Base-by-base conservation (phyloP, 495 filamentous ascomycete species). In the Penicillium fimorum region DNA sequence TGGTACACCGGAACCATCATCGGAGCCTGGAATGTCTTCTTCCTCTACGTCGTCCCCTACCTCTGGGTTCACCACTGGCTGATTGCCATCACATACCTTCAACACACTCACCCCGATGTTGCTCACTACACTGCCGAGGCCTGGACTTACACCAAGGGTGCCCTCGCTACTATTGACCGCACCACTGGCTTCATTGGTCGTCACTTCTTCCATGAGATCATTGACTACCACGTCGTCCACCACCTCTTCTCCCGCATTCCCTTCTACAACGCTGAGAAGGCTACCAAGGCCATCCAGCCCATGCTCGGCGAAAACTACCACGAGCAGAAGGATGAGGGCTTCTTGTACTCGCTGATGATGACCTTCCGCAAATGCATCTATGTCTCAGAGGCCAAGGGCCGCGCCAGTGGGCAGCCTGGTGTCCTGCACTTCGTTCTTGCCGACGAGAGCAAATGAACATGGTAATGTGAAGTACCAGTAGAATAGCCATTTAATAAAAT, bases 191-290 rank as follows among this genome's bases (percentile, higher is more conserved):
- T 92, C 77, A 87, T 92, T 68, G 90, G 90, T 37, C 88, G 88
- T 56, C 82, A 86, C 59, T 79, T 95, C 60, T 81, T 95, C 73
- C 90, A 95, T 76, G 89, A 90, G 63, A 93, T 93, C 70, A 87
- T 92, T 71, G 90, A 95, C 73, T 91, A 88, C 38, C 90, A 94
- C 76, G 90, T 95, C 41, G 82, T 92, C 40, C 90, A 95, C 76
- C 90, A 94, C 78, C 89, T 90, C 67, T 83, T 93, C 60, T 83
- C 80, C 69, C 84, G 81, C 61, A 95, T 94, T 53, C 90, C 90
- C 49, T 93, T 93, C 73, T 93, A 95, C 77, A 82, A 92, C 60
- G 90, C 90, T 60, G 90, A 93, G 65, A 87, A 92, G 73, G 90
- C 90, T 33, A 85, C 85, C 53, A 84, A 90, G 62, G 88, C 89